A percentile compares a stretch with the other conserved stretches of the same genome.
These are phyloP conservation scores for Amborella trichopoda DNA, from an alignment of 164 flowering plant genomes.

Conservation along the genomic window DNA sequence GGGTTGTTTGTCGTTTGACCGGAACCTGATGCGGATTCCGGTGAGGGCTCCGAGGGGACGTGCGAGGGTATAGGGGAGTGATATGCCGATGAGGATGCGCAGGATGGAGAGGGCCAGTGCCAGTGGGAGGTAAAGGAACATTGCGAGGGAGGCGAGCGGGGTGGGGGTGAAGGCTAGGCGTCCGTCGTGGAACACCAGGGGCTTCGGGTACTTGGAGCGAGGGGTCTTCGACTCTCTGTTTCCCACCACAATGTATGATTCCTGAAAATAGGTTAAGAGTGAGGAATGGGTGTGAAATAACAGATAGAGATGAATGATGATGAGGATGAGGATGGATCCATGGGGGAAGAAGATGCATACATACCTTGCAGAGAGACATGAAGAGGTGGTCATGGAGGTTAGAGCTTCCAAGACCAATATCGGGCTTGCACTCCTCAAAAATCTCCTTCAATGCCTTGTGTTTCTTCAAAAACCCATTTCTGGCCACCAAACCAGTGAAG, in stretches of 20 bases:
- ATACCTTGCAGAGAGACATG: conserved; percentile 77
- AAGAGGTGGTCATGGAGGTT: conserved; percentile 41
- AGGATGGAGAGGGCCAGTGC: conserved; percentile 46
- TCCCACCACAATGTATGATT: conserved; percentile 51
- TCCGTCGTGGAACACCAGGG: conserved; percentile 81
- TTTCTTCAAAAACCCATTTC: conserved; percentile 52
- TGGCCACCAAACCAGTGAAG: conserved; percentile 46
- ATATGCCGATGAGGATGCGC: conserved; percentile 37
- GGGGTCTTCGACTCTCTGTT: conserved; percentile 31
- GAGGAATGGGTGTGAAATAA: background rate
- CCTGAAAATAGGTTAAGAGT: conserved; percentile 17
- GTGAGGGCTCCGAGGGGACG: conserved; percentile 14
- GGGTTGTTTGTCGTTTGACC: conserved; percentile 15
- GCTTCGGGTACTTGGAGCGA: conserved; percentile 65
- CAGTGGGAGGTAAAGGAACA: conserved; percentile 83
- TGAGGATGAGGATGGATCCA: background rate
- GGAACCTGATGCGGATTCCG: conserved; percentile 29
- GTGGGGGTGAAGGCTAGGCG: conserved; percentile 79
- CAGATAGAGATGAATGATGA: background rate
- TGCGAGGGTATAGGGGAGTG: conserved; percentile 36
- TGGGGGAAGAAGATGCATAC: background rate
- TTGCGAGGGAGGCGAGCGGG: conserved; percentile 46
- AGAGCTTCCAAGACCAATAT: conserved; percentile 51
- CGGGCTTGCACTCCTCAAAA: conserved; percentile 53
- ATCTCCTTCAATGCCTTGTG: conserved; percentile 44